Percentiles rank a stretch among this genome's conserved stretches.
Conservation (phyloP, 768 basidiomycete species). For the Pisolithus sp. region DNA sequence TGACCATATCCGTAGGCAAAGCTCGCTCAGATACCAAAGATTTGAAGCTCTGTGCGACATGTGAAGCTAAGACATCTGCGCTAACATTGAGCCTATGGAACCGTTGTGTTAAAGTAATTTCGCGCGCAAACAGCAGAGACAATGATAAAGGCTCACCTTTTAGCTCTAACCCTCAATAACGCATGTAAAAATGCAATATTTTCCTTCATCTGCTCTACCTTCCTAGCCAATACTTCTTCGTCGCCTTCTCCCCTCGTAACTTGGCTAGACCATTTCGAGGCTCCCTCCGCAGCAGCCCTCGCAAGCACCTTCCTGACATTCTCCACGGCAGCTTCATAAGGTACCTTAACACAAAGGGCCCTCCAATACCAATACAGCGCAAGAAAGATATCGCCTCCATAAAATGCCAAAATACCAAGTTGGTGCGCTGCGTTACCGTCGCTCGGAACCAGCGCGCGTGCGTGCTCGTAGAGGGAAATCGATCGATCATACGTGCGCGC, state of each 20-base stretch:
- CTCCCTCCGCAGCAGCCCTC: constrained; percentile 60
- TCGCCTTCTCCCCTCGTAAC: constrained; percentile 25
- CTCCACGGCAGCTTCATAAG: constrained; percentile 82
- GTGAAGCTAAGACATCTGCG: constrained; percentile 40
- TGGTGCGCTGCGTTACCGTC: constrained; percentile 96
- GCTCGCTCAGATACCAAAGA: constrained; percentile 59
- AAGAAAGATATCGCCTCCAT: constrained; percentile 74
- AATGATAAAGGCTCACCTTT: constrained; percentile 44
- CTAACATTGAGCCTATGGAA: constrained; percentile 34
- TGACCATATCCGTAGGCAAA: constrained; percentile 70
- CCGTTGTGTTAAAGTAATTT: neutral
- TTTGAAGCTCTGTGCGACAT: constrained; percentile 51
- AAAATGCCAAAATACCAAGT: constrained; percentile 86
- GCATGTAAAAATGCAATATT: constrained; percentile 74
- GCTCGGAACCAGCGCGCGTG: constrained; percentile 71
- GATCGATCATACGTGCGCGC: constrained; percentile 70
- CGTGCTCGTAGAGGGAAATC: constrained; percentile 78
- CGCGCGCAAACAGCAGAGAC: neutral
- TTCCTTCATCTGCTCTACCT: constrained; percentile 64
- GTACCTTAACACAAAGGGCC: constrained; percentile 77
- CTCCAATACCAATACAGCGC: constrained; percentile 86
- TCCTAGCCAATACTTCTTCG: constrained; percentile 39
- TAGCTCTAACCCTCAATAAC: constrained; percentile 49
- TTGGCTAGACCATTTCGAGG: constrained; percentile 35
- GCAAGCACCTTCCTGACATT: constrained; percentile 72